phyloP scores from a whole-genome alignment of 805 yeast genomes.

The Candida boleticola region DNA sequence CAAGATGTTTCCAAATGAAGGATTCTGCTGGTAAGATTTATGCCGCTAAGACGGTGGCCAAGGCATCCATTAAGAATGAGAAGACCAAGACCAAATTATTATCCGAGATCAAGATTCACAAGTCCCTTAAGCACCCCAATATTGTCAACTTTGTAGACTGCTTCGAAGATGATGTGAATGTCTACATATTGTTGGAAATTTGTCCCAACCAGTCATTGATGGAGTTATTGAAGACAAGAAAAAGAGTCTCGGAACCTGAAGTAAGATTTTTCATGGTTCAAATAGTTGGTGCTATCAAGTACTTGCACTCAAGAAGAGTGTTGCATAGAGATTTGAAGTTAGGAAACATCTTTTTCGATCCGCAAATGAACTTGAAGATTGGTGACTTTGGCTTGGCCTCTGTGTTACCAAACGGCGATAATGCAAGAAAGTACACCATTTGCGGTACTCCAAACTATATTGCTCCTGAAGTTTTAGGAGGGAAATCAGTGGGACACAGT shows the following conservation, averaged over 20 bases:
- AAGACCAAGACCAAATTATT: conserved; percentile 84
- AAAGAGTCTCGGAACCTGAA: conserved; percentile 86
- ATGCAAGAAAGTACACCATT: conserved; percentile 83
- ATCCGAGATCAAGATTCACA: conserved; percentile 94
- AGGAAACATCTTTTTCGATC: conserved; percentile 94
- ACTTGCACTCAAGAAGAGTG: conserved; percentile 87
- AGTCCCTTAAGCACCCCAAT: conserved; percentile 82
- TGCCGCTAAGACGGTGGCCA: conserved; percentile 98
- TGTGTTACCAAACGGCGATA: conserved; percentile 60
- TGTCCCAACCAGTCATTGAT: conserved; percentile 93
- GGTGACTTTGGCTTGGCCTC: conserved; percentile 99
- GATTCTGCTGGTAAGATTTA: conserved; percentile 82
- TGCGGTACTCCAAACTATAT: conserved; percentile 99
- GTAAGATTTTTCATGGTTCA: conserved; percentile 88
- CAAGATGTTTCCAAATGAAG: conserved; percentile 95
- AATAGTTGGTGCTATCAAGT: conserved; percentile 89
- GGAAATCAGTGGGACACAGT: conserved; percentile 84
- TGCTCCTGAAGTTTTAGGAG: conserved; percentile 95
- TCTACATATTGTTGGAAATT: conserved; percentile 87
- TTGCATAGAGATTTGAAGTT: conserved; percentile 95
- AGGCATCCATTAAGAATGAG: conserved; percentile 85
- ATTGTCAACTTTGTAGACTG: conserved; percentile 93
- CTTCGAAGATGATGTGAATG: conserved; percentile 94
- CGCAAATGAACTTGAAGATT: conserved; percentile 88
- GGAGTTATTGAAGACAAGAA: conserved; percentile 86